Evolutionary conservation across 495 filamentous ascomycete genomes (phyloP), one percentile per base, ranked within the genome.

Genomic region (Tuber melanosporum): DNA sequence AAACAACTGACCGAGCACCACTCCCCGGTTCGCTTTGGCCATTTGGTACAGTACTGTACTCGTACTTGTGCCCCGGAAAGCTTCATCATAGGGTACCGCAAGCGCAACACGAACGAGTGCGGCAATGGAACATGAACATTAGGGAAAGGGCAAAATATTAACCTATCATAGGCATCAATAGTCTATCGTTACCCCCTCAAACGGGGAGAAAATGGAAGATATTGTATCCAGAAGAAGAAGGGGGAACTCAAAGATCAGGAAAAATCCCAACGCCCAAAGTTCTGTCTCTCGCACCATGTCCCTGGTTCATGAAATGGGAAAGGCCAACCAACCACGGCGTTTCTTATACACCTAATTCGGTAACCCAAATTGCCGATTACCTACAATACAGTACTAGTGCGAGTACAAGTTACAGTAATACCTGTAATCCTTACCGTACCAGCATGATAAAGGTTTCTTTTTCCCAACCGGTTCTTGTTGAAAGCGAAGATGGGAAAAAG

Each of bases 51-150:
- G 32, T 32, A 32, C 32, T 32, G 32, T 32, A 32, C 32, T 32
- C 32, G 32, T 32, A 32, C 32, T 42, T 42, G 42, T 2, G 8
- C 20, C 52, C 52, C 22, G 22, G 52, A 62, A 32, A 4, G 52
- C 52, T 62, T 32, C 52, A n/a, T 62, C 52, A 62, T 62, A 62
- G 52, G 52, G n/a, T 62, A 62, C n/a, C n/a, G n/a, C 52, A 62
- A 62, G 2, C 52, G 14, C 22, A 26, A 62, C 52, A 8, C 52
- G 52, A 62, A n/a, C 47, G n/a, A 62, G n/a, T 32, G 57, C 32
- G 57, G 14, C 57, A 66, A 66, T 15, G 10, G 26, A 66, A 36
- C 57, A 36, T 32, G 57, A 36, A 14, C 7, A 32, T 32, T 32
- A 32, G 32, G 32, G 3, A 26, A 26, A 26, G 49, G 49, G 49